Base-by-base conservation (phyloP, 2,329 filamentous ascomycete genomes). In the Penicillium sp. region DNA sequence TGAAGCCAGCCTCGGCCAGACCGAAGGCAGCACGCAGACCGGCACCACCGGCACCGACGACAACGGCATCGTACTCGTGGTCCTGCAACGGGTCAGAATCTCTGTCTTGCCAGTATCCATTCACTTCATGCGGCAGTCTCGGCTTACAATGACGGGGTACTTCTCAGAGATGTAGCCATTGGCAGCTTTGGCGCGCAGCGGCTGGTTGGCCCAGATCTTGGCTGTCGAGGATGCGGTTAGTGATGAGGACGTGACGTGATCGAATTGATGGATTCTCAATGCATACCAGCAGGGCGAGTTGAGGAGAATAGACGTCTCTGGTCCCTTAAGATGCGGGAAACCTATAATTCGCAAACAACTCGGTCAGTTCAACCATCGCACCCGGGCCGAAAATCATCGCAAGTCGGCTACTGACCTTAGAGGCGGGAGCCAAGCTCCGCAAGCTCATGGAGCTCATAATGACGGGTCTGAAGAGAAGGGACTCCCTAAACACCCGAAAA, bases 31-130 rank as follows among this genome's bases (percentile, higher is more conserved):
- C 85, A 67, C 85, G 80, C 41, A 88, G 76, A 68, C 85, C 85
- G 59, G 85, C 84, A 68, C 85, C 85, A 60, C 85, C 85, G 59
- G 85, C 85, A 68, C 81, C 81, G 53, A 83, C 91, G 60, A 99
- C 95, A 69, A 99, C 84, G 61, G 93, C 93, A 89, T 98, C 95
- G 80, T 97, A 98, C 80, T 98, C 92, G 80, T 99, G 95, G 77
- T 98, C 95, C 87, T 92, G 72, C 35, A 45, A 19, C 56, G 47
- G 55, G 65, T 68, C 60, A 67, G 64, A 67, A 50, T 44, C 26
- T 31, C 33, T 1, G 5, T 48, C 27, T 45, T 29, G 21, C 24
- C 24, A 29, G 5, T 21, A 14, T 29, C 9, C 1, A 29, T 27
- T 27, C 11, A 16, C 49, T 26, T 22, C 21, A 24, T 29, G 13